Evolutionary conservation across 2,329 filamentous ascomycete genomes (phyloP), one percentile per base, ranked within the genome.

Genomic region (Colletotrichum tamarilloi): DNA sequence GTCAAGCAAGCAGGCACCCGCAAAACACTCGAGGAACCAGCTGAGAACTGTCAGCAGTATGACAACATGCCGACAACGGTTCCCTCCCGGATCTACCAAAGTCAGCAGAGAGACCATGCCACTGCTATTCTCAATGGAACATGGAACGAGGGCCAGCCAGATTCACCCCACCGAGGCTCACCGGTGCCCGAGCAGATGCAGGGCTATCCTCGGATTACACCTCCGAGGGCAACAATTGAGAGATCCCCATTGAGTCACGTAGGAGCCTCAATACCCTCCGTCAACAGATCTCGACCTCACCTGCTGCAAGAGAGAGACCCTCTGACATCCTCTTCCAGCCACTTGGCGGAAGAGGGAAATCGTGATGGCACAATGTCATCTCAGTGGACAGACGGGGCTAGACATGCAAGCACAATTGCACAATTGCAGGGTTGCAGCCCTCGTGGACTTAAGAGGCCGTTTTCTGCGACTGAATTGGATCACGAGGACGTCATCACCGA

Each of bases 401-500:
- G 65, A 32, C 55, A 65, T n/a, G 56, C 53, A 16, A 72, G 68
- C 38, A 74, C 62, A 1, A 58, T 72, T 63, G 67, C 65, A n/a
- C 60, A 75, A 28, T 46, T 64, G 19, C 73, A 71, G 38, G 76
- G 67, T 24, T 62, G 71, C 35, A 57, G 72, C 75, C 71, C 77
- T 77, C 80, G 79, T 66, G 80, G 81, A 74, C 73, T 79, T 81
- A 84, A 84, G 80, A 80, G 82, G 76, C 78, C 81, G 32, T 75
- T 77, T 70, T 75, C 67, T 46, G 71, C 75, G 28, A 67, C 71
- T 28, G 71, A 76, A 62, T n/a, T 64, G 1, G 76, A 79, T 24
- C 77, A 81, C 26, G 91, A 94, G 74, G 89, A 93, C 78, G 88
- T 83, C 30, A 89, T 99, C 77, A 97, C 93, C 3, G 97, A 99